Evolutionary conservation across 768 basidiomycete species (phyloP), one percentile per base, ranked within the genome.

Genomic region (Xerocomellus amylosporus): DNA sequence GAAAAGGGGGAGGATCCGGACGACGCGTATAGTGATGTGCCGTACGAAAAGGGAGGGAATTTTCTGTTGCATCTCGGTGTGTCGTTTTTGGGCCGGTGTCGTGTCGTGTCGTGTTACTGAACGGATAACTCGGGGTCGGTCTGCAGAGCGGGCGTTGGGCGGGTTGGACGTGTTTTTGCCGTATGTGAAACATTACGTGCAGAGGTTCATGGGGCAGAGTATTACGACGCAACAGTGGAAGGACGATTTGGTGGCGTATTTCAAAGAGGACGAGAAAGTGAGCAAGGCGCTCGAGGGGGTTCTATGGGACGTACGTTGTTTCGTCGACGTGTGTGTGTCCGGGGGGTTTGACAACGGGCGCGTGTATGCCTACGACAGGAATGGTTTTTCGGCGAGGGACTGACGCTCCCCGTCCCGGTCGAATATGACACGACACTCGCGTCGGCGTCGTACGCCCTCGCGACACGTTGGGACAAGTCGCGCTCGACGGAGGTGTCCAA

Each of bases 11-110:
- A 92, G 69, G 84, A 88, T 63, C 83, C 88, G 8, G 89, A 93
- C 66, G 88, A 90, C 41, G 87, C 88, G 8, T 92, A 88, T 70
- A 78, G 75, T 50, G 67, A 77, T 47, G 77, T 96, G 42, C 88
- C 94, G 1, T 96, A 96, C 61, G 88, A 90, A 68, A 90, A 95
- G 71, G 95, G 95, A 24, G 81, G 87, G 3, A 96, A 93, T 67
- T 84, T 98, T 63, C 74, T 98, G 22, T 78, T 94, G 30, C 79
- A 91, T 72, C 78, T 97, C 34, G 93, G 88, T 88, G 51, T 51
- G 78, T 62, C 15, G 8, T 24, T 24, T 36, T 19, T 31, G n/a
- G 13, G 12, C 13, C 22, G 8, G 10, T n/a, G n/a, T 31, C n/a
- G 9, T 8, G 9, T n/a, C 2, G n/a, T 7, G 19, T 33, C 17